Base-by-base conservation (phyloP, 2,329 filamentous ascomycete genomes). In the Trichophyton benhamiae region DNA sequence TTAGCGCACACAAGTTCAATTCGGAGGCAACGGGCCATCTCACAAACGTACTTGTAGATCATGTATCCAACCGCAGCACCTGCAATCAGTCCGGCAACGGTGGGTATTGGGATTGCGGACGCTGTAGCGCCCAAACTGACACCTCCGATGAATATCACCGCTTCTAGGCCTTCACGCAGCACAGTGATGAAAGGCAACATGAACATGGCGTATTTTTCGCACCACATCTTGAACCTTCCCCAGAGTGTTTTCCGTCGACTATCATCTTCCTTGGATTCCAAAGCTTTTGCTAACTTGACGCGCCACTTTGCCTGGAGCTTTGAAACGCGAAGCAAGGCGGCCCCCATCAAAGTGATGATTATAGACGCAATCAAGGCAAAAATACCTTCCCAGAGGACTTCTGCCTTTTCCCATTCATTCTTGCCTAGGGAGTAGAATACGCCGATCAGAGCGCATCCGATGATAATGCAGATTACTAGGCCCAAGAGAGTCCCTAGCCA, bases 311-410 rank as follows among this genome's bases (percentile, higher is more conserved):
- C 57, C 41, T 62, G 61, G 48, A 62, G 55, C 38, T 62, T 62
- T 20, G 61, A 62, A 22, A 62, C 48, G 17, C 61, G 61, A 9
- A 62, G 61, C 20, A 62, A 30, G 17, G 61, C 61, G 36, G 61
- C 61, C 6, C 61, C 61, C 61, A 62, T 62, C 15, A 62, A 49
- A n/a, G 61, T 62, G 49, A 62, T 60, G 46, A 62, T 62, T 13
- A 62, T 55, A 13, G 61, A 42, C 3, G 61, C 61, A n/a, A 62
- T 49, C n/a, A 62, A 15, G 30, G 61, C 55, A 48, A 62, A 62
- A 20, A 60, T 22, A 15, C 61, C 61, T 44, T 62, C 61, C 61
- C 61, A 62, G n/a, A 62, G 25, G 9, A n/a, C 48, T 58, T 62
- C 61, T 5, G 61, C 61, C 25, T 62, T 62, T 57, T 49, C 42